Evolutionary conservation across 2,329 filamentous ascomycete species (phyloP), one percentile per base, ranked within the genome.

Genomic region (Decorospora gaudefroyi): DNA sequence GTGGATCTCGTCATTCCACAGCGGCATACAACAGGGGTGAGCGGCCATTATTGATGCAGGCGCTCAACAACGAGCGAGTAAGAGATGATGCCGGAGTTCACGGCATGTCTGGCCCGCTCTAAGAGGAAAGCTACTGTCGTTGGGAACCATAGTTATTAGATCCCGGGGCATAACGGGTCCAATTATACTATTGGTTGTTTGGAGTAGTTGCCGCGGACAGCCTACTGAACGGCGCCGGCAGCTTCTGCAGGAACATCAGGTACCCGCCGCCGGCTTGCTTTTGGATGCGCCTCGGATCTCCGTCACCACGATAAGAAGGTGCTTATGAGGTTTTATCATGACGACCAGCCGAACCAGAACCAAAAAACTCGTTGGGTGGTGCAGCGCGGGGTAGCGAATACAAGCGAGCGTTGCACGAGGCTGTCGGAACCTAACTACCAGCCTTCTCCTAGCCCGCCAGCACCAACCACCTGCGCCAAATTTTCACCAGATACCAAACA

Each of bases 201-300:
- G 32, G 21, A 30, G 49, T 47, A 35, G n/a, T n/a, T 46, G 35
- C 38, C 37, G 31, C 37, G 7, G 41, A 52, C 51, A 53, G 49
- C 38, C 46, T 22, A 46, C 42, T 48, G 15, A 28, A 42, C 33
- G 51, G 53, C 46, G 44, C 41, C 55, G 40, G 50, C 49, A 51
- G 50, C 59, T 54, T 56, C 55, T 62, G 59, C 61, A 66, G 61
- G 59, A 59, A 66, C 60, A 36, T 23, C 47, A 46, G 40, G 40
- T 15, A 41, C 49, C 41, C 16, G 23, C 15, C 19, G 26, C 12
- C 34, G 11, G 15, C 31, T n/a, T n/a, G n/a, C n/a, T n/a, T n/a
- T n/a, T n/a, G n/a, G n/a, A n/a, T n/a, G n/a, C n/a, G n/a, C n/a
- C n/a, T 21, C 18, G 5, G 13, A 17, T 21, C 12, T 35, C n/a